phyloP scores from a whole-genome alignment of 192 early-diverging fungal genomes.

The Coemansia sp. region DNA sequence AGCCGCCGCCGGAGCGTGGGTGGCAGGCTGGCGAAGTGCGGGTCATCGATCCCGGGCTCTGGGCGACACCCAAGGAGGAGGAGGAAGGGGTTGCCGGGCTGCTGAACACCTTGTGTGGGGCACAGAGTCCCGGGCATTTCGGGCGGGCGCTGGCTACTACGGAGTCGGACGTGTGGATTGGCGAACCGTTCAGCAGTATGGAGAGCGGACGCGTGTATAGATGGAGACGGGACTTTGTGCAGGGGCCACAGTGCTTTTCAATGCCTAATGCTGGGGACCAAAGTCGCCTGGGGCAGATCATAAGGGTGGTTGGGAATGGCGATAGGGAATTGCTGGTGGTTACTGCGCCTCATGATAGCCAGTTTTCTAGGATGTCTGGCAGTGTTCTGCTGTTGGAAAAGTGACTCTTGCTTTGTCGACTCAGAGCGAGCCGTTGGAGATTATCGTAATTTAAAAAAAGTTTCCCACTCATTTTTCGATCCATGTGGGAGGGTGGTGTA shows the following conservation, averaged over 20 bases:
- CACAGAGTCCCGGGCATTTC: constrained; percentile 51
- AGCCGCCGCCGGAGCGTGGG: constrained; percentile 27
- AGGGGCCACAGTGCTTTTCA: constrained; percentile 22
- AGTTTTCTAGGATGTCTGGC: constrained; percentile 38
- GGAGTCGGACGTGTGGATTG: constrained; percentile 41
- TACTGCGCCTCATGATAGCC: constrained; percentile 45
- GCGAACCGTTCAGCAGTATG: constrained; percentile 44
- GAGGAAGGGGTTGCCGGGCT: constrained; percentile 15
- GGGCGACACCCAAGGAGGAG: neutral
- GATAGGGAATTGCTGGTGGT: constrained; percentile 24
- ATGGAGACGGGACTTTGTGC: constrained; percentile 15
- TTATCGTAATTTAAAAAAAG: neutral
- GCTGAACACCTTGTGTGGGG: constrained; percentile 29
- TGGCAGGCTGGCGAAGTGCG: constrained; percentile 55
- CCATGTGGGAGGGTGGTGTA: neutral
- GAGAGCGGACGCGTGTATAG: constrained; percentile 41
- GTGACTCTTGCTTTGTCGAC: neutral
- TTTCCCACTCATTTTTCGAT: neutral
- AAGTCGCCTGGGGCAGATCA: constrained; percentile 30
- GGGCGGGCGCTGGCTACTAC: constrained; percentile 39
- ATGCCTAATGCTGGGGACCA: constrained; percentile 13
- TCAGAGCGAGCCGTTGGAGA: neutral
- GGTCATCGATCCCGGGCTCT: constrained; percentile 33
- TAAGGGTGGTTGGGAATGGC: neutral
- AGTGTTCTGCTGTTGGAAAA: constrained; percentile 22